Base-by-base conservation (phyloP, 495 filamentous ascomycete genomes). In the Talaromyces trachyspermus region DNA sequence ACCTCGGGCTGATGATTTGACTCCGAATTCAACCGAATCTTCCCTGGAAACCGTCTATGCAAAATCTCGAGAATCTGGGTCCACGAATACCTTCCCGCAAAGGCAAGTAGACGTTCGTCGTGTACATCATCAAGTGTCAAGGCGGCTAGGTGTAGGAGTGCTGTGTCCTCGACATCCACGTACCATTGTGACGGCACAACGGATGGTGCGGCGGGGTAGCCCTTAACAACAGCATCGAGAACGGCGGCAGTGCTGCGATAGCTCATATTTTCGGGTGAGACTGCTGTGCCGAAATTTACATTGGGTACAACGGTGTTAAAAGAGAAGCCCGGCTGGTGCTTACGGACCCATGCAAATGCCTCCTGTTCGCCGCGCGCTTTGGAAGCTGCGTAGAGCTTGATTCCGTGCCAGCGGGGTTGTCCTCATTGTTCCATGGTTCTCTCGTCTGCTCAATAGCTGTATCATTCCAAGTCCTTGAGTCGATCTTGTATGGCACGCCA, bases 351-450 rank as follows among this genome's bases (percentile, higher is more conserved):
- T 45, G 66, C 53, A 75, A 74, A 81, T 8, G 72, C 52, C 2
- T 60, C 61, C 47, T 60, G 68, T 59, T 81, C 77, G 1, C 67
- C 70, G 10, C 62, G 62, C 7, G 66, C 66, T 56, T 83, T 80
- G 52, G 69, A 70, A 0, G 73, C 75, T 0, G 49, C 52, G 52
- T 83, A 80, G 1, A 76, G 67, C 17, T 55, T 44, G 14, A 49
- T 55, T 19, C 22, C 38, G 14, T 41, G 38, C 38, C 22, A 41
- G 23, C 38, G 38, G 17, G 38, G 2, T 24, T 25, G 7, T 3
- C 2, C 18, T 41, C 9, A 9, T n/a, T n/a, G 5, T 24, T 25
- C 17, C 15, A 10, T 55, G 2, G 63, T 32, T 4, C 49, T 14
- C 7, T 19, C 9, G 20, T 26, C 39, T 0, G 51, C 44, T 3